Conservation (phyloP, 2,329 filamentous ascomycete genomes). For the Myriosclerotinia duriaeana region DNA sequence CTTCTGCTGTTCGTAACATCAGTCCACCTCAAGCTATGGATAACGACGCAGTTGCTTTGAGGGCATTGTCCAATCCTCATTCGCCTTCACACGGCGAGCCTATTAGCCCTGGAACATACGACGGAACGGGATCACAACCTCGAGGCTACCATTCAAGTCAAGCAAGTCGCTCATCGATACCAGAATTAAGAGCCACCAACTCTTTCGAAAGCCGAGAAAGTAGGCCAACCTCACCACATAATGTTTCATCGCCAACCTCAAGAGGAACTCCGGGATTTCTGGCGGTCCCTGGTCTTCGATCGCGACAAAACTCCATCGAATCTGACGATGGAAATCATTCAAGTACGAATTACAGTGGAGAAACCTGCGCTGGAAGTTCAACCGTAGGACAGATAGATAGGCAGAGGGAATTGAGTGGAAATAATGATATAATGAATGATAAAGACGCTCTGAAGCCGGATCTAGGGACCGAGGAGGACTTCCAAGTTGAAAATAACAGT, state of each 20-base stretch:
- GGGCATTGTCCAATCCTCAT: conserved; percentile 41
- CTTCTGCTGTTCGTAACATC: conserved; percentile 49
- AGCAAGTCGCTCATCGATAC: conserved; percentile 36
- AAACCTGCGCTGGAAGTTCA: conserved; percentile 47
- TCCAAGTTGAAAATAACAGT: conserved; percentile 63
- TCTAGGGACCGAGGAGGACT: conserved; percentile 69
- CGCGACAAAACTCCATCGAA: conserved; percentile 64
- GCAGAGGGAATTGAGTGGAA: conserved; percentile 42
- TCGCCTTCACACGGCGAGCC: conserved; percentile 40
- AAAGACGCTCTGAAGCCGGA: conserved; percentile 53
- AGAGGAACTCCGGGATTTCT: conserved; percentile 55
- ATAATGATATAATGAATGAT: conserved; percentile 55
- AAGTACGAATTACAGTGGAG: conserved; percentile 41
- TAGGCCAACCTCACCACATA: conserved; percentile 65
- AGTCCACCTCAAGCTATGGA: conserved; percentile 39
- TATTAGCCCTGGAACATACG: conserved; percentile 41
- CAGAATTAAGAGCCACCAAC: conserved; percentile 52
- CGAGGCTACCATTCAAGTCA: conserved; percentile 36
- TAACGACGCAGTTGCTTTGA: conserved; percentile 40
- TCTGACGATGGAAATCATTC: conserved; percentile 56
- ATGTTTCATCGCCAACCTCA: conserved; percentile 61
- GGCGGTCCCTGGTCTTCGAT: conserved; percentile 61
- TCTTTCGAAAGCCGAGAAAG: conserved; percentile 62
- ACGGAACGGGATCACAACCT: conserved; percentile 33
- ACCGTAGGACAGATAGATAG: conserved; percentile 41